Percentiles rank a stretch among this genome's conserved stretches.
Evolutionary conservation across 2,329 filamentous ascomycete genomes (phyloP).

Genomic region (Aspergillus alliaceus): DNA sequence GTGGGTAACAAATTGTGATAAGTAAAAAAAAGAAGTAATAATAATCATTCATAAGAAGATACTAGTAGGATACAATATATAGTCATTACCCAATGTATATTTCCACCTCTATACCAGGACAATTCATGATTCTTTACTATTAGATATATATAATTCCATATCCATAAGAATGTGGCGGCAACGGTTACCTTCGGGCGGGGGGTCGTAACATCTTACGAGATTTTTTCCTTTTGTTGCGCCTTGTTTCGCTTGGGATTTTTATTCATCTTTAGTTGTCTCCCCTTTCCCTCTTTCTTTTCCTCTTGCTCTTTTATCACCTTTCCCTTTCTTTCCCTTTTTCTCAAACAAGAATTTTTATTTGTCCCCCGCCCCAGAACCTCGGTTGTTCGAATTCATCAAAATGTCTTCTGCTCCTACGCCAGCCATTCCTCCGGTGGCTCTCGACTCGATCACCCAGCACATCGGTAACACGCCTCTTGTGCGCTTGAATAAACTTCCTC

Average conservation of each 20-base stretch:
- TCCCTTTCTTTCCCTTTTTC: too few relatives aligned
- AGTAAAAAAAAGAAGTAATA: too few relatives aligned
- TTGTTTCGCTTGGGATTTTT: too few relatives aligned
- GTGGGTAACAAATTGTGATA: too few relatives aligned
- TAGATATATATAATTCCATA: too few relatives aligned
- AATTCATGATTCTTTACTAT: too few relatives aligned
- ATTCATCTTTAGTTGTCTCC: too few relatives aligned
- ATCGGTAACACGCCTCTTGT: constrained; percentile 97
- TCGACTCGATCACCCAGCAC: constrained; percentile 74
- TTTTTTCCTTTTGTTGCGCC: constrained; percentile 12
- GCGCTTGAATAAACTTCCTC: constrained; percentile 86
- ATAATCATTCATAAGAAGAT: too few relatives aligned
- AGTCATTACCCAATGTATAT: too few relatives aligned
- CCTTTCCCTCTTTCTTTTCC: background rate
- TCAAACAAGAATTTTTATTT: too few relatives aligned
- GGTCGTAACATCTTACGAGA: constrained; percentile 16
- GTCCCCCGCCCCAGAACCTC: background rate
- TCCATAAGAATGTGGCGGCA: background rate
- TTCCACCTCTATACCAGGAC: too few relatives aligned
- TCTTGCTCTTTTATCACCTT: background rate
- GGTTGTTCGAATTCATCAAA: background rate
- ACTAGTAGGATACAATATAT: too few relatives aligned
- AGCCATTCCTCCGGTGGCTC: constrained; percentile 55
- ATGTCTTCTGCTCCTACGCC: constrained; percentile 53
- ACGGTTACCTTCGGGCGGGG: constrained; percentile 26